A percentile compares a stretch with the other conserved stretches of the same genome.
Evolutionary conservation across 768 basidiomycete species (phyloP).

Genomic region (Rhizopogon vesiculosus): DNA sequence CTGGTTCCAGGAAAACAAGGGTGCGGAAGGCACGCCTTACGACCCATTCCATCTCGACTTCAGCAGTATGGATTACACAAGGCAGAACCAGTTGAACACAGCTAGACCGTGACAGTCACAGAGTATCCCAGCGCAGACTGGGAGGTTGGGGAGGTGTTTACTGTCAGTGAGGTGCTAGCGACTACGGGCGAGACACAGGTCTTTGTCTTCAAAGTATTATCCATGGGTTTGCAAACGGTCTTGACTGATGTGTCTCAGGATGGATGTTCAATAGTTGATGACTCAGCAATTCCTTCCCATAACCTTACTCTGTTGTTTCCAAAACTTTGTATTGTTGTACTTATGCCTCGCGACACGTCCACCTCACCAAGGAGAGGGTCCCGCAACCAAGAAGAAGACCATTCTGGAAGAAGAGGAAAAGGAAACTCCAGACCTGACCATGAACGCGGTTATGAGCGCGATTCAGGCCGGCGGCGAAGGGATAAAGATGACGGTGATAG

Average conservation of each 20-base stretch:
- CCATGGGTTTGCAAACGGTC: too few relatives aligned
- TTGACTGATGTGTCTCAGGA: neutral
- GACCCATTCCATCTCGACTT: slow-evolving; percentile 19
- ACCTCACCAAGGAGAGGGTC: slow-evolving; percentile 5
- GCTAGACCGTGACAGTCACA: neutral
- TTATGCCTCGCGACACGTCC: neutral
- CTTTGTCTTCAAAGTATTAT: too few relatives aligned
- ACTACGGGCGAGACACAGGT: too few relatives aligned
- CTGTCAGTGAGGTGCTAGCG: too few relatives aligned
- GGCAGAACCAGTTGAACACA: neutral
- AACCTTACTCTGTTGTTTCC: neutral
- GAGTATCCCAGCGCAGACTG: neutral
- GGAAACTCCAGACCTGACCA: slow-evolving; percentile 2
- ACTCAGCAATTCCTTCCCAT: neutral
- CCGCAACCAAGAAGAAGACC: slow-evolving; percentile 7
- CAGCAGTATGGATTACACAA: neutral
- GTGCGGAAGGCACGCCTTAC: slow-evolving; percentile 5
- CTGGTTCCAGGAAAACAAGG: neutral
- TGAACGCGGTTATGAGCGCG: slow-evolving; percentile 3
- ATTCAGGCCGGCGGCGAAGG: slow-evolving; percentile 11
- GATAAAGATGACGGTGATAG: slow-evolving; percentile 19
- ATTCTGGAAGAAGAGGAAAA: slow-evolving; percentile 8
- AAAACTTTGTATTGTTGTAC: neutral
- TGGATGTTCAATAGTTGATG: neutral
- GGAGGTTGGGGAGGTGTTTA: too few relatives aligned